Evolutionary conservation across 306 rosid genomes (phyloP), one percentile per base, ranked within the genome.

Genomic region (Acacia acuminata): DNA sequence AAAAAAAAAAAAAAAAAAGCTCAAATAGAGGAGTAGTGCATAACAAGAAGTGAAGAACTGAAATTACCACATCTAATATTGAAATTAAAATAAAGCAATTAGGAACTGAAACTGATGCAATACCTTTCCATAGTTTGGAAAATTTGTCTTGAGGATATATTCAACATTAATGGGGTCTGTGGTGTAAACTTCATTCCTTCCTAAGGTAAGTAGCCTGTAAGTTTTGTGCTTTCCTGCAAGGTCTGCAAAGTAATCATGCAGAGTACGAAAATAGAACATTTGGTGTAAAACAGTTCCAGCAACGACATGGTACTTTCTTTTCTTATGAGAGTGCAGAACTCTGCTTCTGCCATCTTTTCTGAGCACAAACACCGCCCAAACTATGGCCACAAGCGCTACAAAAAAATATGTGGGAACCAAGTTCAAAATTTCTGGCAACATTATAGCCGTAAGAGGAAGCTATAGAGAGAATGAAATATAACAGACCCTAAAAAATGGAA

Each of bases 71-170:
- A 3, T 32, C 36, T 32, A 4, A 32, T 32, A 32, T 3, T 32
- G 36, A 32, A 32, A 32, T 32, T 32, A 14, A 8, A 34, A 15
- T 16, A 1, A 36, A 30, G 10, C 50, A 67, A 38, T 19, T 42
- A 40, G 32, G 73, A 69, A 38, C 32, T 40, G 73, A 40, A 69
- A 43, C 40, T 36, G 27, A 45, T 15, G 61, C 43, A 22, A 60
- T 79, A 88, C 94, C 92, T 90, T 91, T 73, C 92, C 92, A 79
- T 87, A 91, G 40, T 91, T 91, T 14, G 73, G 71, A 25, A 87
- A 91, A 71, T 89, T 89, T 3, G 89, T 87, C 85, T 88, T 89
- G 86, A 91, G 92, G 4, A 91, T 86, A 53, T 91, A 84, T 73
- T 87, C 92, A 27, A 91, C 87, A n/a, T 89, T 91, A 47, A 25